Evolutionary conservation across 768 basidiomycete genomes (phyloP).

Genomic region (Boletus pseudopeckii): DNA sequence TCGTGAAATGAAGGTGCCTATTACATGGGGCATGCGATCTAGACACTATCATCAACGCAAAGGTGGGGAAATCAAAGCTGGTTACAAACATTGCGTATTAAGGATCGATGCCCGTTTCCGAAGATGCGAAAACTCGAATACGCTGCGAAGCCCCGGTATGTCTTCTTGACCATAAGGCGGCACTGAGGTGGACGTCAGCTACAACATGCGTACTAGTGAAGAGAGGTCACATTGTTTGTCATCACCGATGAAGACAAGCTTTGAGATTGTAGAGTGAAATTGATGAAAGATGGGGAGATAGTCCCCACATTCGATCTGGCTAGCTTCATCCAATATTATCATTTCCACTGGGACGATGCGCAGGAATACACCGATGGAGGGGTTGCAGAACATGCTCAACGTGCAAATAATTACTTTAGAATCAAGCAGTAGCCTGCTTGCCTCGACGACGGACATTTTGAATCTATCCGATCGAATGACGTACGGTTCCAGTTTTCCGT

Average conservation of each 20-base stretch:
- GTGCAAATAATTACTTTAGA: constrained; percentile 45
- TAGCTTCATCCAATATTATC: constrained; percentile 47
- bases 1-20: constrained; percentile 67
- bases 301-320: constrained; percentile 42
- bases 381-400: constrained; percentile 42
- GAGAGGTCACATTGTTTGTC: constrained; percentile 34
- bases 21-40: constrained; percentile 83
- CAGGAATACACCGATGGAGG: constrained; percentile 11
- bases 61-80: background rate
- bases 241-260: constrained; percentile 40
- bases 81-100: constrained; percentile 65
- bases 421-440: constrained; percentile 25
- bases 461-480: constrained; percentile 40
- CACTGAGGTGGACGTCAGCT: constrained; percentile 40
- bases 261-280: constrained; percentile 27
- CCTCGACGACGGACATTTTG: constrained; percentile 7
- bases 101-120: constrained; percentile 47
- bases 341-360: constrained; percentile 33
- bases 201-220: background rate
- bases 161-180: constrained; percentile 78
- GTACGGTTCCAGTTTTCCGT: constrained; percentile 30
- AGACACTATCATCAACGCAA: background rate
- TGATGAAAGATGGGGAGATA: constrained; percentile 36
- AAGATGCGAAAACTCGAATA: constrained; percentile 72
- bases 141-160: constrained; percentile 58